Conservation (phyloP, 345 rosid species). For the Aethionema arabicum region DNA sequence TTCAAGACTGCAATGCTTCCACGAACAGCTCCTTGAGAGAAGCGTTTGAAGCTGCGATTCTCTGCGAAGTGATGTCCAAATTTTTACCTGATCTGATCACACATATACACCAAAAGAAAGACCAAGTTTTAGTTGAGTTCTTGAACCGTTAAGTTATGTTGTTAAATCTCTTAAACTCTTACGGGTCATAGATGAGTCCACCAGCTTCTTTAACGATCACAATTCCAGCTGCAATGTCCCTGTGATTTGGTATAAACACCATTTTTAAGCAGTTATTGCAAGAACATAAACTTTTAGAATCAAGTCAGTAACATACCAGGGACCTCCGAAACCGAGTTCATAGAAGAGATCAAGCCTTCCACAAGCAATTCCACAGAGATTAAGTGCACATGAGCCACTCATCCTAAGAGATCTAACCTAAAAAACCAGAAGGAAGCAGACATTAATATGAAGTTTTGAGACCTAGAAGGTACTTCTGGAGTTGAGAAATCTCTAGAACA, state of each 20-base stretch:
- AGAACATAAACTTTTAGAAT: not conserved
- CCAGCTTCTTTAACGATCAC: slow-evolving; percentile 91
- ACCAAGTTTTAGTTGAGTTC: not conserved
- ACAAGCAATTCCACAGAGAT: slow-evolving; percentile 92
- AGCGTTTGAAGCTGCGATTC: slow-evolving; percentile 88
- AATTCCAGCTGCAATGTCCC: slow-evolving; percentile 95
- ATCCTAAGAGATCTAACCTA: slow-evolving; percentile 92
- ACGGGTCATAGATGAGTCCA: slow-evolving; percentile 92
- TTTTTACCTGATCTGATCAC: slow-evolving; percentile 76
- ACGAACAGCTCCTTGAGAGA: slow-evolving; percentile 68
- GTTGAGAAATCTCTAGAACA: not conserved
- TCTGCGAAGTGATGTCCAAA: slow-evolving; percentile 71
- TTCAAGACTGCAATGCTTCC: slow-evolving; percentile 47
- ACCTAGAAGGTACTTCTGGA: not conserved
- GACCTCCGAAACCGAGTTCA: slow-evolving; percentile 83
- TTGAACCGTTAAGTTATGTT: not conserved
- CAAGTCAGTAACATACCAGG: slow-evolving; percentile 54
- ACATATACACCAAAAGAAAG: slow-evolving; percentile 21
- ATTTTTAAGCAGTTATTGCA: slow-evolving; percentile 2
- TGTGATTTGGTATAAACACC: slow-evolving; percentile 30
- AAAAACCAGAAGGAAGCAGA: slow-evolving; percentile 18
- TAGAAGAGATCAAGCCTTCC: slow-evolving; percentile 87
- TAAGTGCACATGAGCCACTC: slow-evolving; percentile 91
- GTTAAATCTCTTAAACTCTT: slow-evolving; percentile 37
- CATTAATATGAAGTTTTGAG: not conserved